These are phyloP conservation scores for Rhododendron kiyosumense DNA, from an alignment of 148 eudicot genomes.

Conservation along the genomic window DNA sequence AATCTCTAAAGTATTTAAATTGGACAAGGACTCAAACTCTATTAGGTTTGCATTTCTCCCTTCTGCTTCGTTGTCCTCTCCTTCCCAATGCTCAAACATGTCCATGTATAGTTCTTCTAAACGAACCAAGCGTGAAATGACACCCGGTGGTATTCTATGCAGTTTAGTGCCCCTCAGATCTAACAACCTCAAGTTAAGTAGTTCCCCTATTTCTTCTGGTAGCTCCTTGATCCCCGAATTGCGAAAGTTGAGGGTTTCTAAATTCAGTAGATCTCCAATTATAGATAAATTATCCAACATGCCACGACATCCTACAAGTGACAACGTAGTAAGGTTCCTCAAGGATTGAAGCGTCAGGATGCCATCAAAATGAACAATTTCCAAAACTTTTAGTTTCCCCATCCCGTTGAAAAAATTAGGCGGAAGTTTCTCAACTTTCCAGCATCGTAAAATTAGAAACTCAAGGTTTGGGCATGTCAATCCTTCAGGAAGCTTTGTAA, in stretches of 20 bases:
- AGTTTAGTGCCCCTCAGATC: not conserved
- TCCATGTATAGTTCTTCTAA: not conserved
- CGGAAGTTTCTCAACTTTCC: not conserved
- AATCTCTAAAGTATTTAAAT: no score
- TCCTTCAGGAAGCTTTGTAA: slow-evolving; percentile 11
- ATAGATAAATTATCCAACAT: slow-evolving; percentile 15
- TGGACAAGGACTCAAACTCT: no score
- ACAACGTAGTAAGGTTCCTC: slow-evolving; percentile 18
- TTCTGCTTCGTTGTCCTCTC: not conserved
- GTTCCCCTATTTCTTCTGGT: slow-evolving; percentile 20
- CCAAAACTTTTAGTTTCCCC: slow-evolving; percentile 32
- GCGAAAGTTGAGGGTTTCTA: not conserved
- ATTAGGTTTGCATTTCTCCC: no score
- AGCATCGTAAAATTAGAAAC: slow-evolving; percentile 20
- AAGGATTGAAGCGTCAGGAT: slow-evolving; percentile 14
- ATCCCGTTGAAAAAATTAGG: slow-evolving; percentile 29
- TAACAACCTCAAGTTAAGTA: slow-evolving; percentile 13
- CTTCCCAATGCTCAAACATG: not conserved
- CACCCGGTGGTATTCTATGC: slow-evolving; percentile 14
- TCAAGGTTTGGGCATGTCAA: slow-evolving; percentile 24
- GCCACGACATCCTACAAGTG: slow-evolving; percentile 16
- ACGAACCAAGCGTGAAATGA: not conserved
- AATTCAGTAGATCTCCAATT: not conserved
- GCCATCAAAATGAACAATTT: slow-evolving; percentile 5
- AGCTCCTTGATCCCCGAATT: not conserved